phyloP scores from a whole-genome alignment of 192 early-diverging fungal species.

The Coemansia sp. region DNA sequence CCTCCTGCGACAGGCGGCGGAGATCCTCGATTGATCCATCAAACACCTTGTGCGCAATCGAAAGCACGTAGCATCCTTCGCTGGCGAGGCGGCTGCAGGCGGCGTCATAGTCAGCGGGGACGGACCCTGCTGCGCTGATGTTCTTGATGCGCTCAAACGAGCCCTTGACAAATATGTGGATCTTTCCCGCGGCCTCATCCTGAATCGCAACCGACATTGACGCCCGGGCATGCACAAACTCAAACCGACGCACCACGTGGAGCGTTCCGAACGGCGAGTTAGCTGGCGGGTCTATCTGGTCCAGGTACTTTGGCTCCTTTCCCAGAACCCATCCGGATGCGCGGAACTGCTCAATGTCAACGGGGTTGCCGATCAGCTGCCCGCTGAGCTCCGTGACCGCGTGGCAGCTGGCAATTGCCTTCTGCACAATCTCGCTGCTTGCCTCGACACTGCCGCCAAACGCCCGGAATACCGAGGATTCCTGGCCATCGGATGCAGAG shows the following conservation, averaged over 20 bases:
- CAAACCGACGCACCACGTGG: constrained; percentile 63
- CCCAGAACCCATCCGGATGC: constrained; percentile 19
- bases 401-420: constrained; percentile 22
- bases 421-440: constrained; percentile 6
- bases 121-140: constrained; percentile 45
- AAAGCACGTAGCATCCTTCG: constrained; percentile 76
- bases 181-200: constrained; percentile 50
- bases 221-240: constrained; percentile 66
- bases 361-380: constrained; percentile 12
- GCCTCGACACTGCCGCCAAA: constrained; percentile 14
- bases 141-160: constrained; percentile 70
- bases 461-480: constrained; percentile 16
- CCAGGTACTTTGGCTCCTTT: constrained; percentile 17
- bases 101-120: constrained; percentile 62
- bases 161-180: constrained; percentile 66
- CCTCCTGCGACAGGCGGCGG: constrained; percentile 53
- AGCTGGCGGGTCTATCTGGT: not conserved
- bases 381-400: constrained; percentile 40
- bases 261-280: constrained; percentile 13
- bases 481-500: not conserved
- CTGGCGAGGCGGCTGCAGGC: constrained; percentile 59
- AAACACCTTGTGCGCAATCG: constrained; percentile 61
- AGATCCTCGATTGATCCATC: constrained; percentile 50
- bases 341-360: constrained; percentile 63
- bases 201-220: constrained; percentile 66